phyloP scores from a whole-genome alignment of 2,329 filamentous ascomycete genomes.

The Acrocalymma vagum region DNA sequence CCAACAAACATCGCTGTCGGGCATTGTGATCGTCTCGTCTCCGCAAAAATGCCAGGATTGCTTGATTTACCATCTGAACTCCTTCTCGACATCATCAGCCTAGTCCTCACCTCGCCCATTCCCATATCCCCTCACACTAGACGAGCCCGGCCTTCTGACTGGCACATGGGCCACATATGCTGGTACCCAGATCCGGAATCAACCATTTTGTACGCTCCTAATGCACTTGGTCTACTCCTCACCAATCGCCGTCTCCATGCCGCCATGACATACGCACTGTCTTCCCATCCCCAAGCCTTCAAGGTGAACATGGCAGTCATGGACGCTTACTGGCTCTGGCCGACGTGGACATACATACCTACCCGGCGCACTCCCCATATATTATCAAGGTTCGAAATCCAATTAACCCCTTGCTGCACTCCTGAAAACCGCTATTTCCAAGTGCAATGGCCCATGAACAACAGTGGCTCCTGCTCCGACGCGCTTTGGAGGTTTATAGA shows the following conservation, averaged over 20 bases:
- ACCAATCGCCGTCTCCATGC: slow-evolving; percentile 7
- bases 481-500: not conserved
- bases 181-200: slow-evolving; percentile 4
- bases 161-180: slow-evolving; percentile 2
- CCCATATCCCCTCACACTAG: not conserved
- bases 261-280: slow-evolving; percentile 11
- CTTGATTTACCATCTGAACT: slow-evolving; percentile 20
- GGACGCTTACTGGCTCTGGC: slow-evolving; percentile 24
- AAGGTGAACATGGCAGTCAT: slow-evolving; percentile 20
- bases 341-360: slow-evolving; percentile 18
- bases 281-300: slow-evolving; percentile 8
- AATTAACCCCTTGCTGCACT: slow-evolving; percentile 17
- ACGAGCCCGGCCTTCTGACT: slow-evolving; percentile 10
- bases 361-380: not conserved
- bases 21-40: no score
- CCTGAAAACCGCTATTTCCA: slow-evolving; percentile 8
- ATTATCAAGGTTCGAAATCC: slow-evolving; percentile 13
- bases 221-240: slow-evolving; percentile 9
- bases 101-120: slow-evolving; percentile 5
- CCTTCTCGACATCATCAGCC: slow-evolving; percentile 13
- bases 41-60: slow-evolving; percentile 11
- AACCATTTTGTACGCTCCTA: not conserved
- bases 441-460: no score
- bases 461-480: not conserved
- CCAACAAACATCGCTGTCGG: no score